Evolutionary conservation across 805 yeast genomes (phyloP), one percentile per base, ranked within the genome.

Genomic region (Monosporozyma unispora): DNA sequence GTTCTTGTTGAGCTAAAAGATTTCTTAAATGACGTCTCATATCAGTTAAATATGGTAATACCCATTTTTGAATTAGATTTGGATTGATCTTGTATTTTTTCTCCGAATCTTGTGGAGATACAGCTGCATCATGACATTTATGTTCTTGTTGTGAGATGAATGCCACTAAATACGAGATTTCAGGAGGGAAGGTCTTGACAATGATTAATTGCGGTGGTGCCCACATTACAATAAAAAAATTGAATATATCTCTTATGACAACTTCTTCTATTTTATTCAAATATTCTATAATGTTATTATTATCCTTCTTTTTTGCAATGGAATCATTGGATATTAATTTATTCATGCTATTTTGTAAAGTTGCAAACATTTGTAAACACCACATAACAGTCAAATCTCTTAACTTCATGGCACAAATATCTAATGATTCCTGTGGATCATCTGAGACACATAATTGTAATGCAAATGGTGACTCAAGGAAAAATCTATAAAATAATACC

Each of bases 191-290:
- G 25, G 77, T 61, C 3, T 51, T 55, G 2, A 62, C 53, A 1
- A 82, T 66, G 0, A 82, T 77, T 3, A 67, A 58, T 35, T 75
- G 71, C 0, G 88, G 88, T 1, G 83, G 76, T 0, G 87, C 85
- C 58, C 81, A 66, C 48, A 70, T 79, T 23, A 75, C 75, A 4
- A 73, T 73, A 48, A 82, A 80, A 16, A 73, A 58, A 5, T 55
- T 53, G 22, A 63, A 63, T 5, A 63, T 53, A 27, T 46, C 48
- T 23, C 50, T 50, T 1, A 58, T 50, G 5, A 65, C 56, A 6
- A 52, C 42, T 3, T 54, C 54, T 48, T 63, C 59, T 11, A 63
- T 37, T 27, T 46, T 19, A 12, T 28, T 46, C 6, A 38, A 23
- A 16, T 31, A 18, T 12, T 43, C 46, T 2, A 16, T 35, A 18